Base-by-base conservation (phyloP, 2,329 filamentous ascomycete genomes). In the Venturia nashicola region DNA sequence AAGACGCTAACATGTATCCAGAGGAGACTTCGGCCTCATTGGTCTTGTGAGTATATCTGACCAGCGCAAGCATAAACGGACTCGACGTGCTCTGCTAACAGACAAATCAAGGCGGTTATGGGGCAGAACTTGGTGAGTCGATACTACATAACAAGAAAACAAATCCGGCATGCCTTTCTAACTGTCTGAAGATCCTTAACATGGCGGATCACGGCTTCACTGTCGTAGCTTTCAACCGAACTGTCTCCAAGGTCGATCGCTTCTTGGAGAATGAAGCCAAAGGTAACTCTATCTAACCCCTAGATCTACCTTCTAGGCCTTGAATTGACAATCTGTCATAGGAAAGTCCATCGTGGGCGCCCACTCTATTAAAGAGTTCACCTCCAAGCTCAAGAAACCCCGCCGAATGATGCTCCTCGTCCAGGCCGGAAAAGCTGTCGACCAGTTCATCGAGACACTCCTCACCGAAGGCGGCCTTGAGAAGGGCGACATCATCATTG, bases 371-470 rank as follows among this genome's bases (percentile, higher is more conserved):
- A 85, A 96, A 83, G 94, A 99, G 80, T 97, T 99, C 76, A 86
- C 93, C 75, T 80, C 85, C 79, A 97, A 97, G 20, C 27, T 42
- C 77, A 97, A 97, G 90, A 90, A 85, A 74, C 94, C 94, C 74
- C 91, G 94, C 73, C 89, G 92, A 73, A 86, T 99, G 79, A 99
- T 99, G 94, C 86, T 99, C 74, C 89, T 99, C 71, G 94, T 99
- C 80, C 95, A 97, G 89, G 94, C 94, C 72, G 94, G 94, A 75
- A 90, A 94, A 83, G 88, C 94, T 68, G 94, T 99, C 71, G 94
- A 99, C 77, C 90, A 96, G 83, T 97, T 96, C 88, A 97, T 99
- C 74, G 91, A 97, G 85, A 87, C 87, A 71, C 88, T 99, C 69
- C 83, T 97, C 62, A 76, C 68, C 9, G 74, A 69, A 67, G 91